These are phyloP conservation scores for Pseudogymnoascus sp. DNA, from an alignment of 2,329 filamentous ascomycete species.

Conservation along the genomic window DNA sequence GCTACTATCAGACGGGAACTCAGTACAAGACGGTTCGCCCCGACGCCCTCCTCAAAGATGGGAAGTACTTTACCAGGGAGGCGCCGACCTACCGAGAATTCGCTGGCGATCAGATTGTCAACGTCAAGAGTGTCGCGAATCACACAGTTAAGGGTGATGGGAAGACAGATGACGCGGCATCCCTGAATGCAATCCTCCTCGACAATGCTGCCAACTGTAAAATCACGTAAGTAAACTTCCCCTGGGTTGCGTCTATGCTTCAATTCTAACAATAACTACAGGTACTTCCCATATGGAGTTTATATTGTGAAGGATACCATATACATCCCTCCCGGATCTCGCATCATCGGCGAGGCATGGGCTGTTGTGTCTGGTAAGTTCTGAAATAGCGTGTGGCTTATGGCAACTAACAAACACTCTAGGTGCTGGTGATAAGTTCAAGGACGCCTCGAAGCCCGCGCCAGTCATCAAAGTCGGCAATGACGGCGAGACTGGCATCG, in stretches of 20 bases:
- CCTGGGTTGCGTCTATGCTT: background rate
- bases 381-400: background rate
- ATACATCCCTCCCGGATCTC: constrained; percentile 38
- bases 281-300: constrained; percentile 36
- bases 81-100: constrained; percentile 37
- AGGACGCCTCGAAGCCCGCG: constrained; percentile 32
- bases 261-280: constrained; percentile 23
- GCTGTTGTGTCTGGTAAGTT: constrained; percentile 25
- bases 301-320: constrained; percentile 40
- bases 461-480: constrained; percentile 44
- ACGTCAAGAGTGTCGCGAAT: constrained; percentile 36
- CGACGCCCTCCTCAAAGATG: constrained; percentile 25
- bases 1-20: background rate
- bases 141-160: constrained; percentile 36
- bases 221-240: background rate
- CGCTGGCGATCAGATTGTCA: constrained; percentile 34
- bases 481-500: constrained; percentile 39
- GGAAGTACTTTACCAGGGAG: constrained; percentile 33
- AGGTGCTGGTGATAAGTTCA: constrained; percentile 39
- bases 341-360: constrained; percentile 48
- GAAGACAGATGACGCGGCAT: constrained; percentile 27
- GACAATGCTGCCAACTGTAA: constrained; percentile 17
- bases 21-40: constrained; percentile 26
- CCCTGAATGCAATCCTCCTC: constrained; percentile 26
- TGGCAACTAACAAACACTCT: constrained; percentile 15